Conservation (phyloP, 2,329 filamentous ascomycete species). For the Madurella mycetomatis region DNA sequence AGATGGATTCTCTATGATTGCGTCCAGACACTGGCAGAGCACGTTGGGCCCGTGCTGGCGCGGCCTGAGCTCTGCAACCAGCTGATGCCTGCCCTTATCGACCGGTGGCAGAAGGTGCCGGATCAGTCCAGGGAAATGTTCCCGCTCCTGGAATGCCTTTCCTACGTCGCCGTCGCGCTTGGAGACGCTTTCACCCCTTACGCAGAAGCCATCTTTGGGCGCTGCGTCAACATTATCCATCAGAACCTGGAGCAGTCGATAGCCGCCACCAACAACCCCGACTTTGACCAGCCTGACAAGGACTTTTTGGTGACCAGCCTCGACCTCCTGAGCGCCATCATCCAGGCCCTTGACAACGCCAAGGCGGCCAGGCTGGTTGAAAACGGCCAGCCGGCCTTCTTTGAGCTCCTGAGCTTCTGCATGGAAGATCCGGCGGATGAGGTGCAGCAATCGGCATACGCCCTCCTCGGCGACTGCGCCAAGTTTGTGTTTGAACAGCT, state of each 20-base stretch:
- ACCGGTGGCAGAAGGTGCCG: slow-evolving; percentile 78
- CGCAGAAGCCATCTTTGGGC: slow-evolving; percentile 76
- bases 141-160: slow-evolving; percentile 90
- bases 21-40: slow-evolving; percentile 92
- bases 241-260: slow-evolving; percentile 80
- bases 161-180: slow-evolving; percentile 86
- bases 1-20: slow-evolving; percentile 99
- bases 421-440: slow-evolving; percentile 90
- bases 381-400: slow-evolving; percentile 76
- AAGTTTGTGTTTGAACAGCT: slow-evolving; percentile 86
- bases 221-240: slow-evolving; percentile 89
- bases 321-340: slow-evolving; percentile 86
- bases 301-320: slow-evolving; percentile 95
- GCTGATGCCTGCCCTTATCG: slow-evolving; percentile 89
- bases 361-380: slow-evolving; percentile 74
- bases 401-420: slow-evolving; percentile 84
- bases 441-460: slow-evolving; percentile 93
- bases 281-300: slow-evolving; percentile 79
- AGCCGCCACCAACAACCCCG: slow-evolving; percentile 62
- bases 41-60: slow-evolving; percentile 78
- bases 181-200: slow-evolving; percentile 79
- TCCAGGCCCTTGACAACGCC: slow-evolving; percentile 75
- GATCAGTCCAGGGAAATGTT: slow-evolving; percentile 93
- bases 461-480: slow-evolving; percentile 87
- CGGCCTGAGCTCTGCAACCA: slow-evolving; percentile 73